Percentiles rank a stretch among this genome's conserved stretches.
Conservation (phyloP, 345 rosid species). For the Microthlaspi erraticum region DNA sequence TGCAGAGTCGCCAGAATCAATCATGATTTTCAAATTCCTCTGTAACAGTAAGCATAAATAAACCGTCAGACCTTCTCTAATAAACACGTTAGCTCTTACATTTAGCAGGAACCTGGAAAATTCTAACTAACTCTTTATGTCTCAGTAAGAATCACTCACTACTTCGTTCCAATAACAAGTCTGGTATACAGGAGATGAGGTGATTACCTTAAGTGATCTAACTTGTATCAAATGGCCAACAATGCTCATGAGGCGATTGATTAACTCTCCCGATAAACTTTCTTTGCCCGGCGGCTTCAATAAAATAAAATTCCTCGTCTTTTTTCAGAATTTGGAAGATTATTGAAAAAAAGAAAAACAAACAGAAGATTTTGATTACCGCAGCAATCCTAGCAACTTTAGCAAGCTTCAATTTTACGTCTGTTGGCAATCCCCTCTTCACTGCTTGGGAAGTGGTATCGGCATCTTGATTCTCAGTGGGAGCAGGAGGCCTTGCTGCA, state of each 20-base stretch:
- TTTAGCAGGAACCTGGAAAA: not conserved
- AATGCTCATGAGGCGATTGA: slow-evolving; percentile 83
- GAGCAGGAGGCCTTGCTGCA: slow-evolving; percentile 82
- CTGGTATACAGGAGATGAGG: slow-evolving; percentile 5
- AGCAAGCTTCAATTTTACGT: slow-evolving; percentile 70
- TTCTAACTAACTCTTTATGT: slow-evolving; percentile 16
- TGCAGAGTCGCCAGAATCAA: slow-evolving; percentile 63
- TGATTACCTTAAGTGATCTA: slow-evolving; percentile 88
- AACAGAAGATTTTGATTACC: slow-evolving; percentile 47
- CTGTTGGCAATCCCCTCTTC: slow-evolving; percentile 79
- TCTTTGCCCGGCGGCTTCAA: slow-evolving; percentile 77
- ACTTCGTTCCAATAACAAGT: slow-evolving; percentile 1
- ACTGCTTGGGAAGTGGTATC: slow-evolving; percentile 73
- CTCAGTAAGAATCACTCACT: slow-evolving; percentile 24
- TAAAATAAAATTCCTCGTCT: slow-evolving; percentile 20
- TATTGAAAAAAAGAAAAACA: not conserved
- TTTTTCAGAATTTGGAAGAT: slow-evolving; percentile 21
- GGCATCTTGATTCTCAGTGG: slow-evolving; percentile 74
- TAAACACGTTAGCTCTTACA: slow-evolving; percentile 1
- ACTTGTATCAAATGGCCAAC: slow-evolving; percentile 92
- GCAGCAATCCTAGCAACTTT: slow-evolving; percentile 84
- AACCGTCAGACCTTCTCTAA: slow-evolving; percentile 17
- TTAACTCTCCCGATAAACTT: slow-evolving; percentile 72
- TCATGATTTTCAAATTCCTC: slow-evolving; percentile 91
- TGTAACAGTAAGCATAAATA: slow-evolving; percentile 46